A percentile compares a stretch with the other conserved stretches of the same genome.
Conservation (phyloP, 2,329 filamentous ascomycete genomes). For the Fusarium sulawesiense region DNA sequence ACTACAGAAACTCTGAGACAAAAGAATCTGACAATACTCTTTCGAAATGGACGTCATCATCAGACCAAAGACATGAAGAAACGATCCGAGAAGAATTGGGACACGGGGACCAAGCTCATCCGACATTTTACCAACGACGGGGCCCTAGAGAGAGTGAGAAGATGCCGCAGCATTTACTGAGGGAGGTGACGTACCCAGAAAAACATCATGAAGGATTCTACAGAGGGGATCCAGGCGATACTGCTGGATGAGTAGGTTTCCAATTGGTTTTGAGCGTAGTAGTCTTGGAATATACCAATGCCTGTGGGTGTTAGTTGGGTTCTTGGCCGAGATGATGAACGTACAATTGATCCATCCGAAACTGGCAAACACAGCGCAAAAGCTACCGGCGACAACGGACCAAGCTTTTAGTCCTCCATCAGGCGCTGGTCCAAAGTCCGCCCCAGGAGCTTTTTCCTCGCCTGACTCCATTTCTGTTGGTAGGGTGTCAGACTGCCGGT, state of each 20-base stretch:
- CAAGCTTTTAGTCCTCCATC: constrained; percentile 15
- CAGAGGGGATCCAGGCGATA: constrained; percentile 13
- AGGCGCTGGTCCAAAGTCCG: not conserved
- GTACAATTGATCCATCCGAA: constrained; percentile 23
- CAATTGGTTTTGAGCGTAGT: constrained; percentile 9
- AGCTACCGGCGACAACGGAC: constrained; percentile 2
- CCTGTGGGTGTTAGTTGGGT: not conserved
- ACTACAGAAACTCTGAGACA: constrained; percentile 54
- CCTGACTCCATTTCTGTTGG: not conserved
- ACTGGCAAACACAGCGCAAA: constrained; percentile 13
- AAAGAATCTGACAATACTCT: constrained; percentile 56
- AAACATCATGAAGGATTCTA: constrained; percentile 22
- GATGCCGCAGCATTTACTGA: too few relatives aligned
- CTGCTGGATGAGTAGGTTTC: constrained; percentile 2
- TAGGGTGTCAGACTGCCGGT: not conserved
- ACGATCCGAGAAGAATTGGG: constrained; percentile 63
- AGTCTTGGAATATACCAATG: constrained; percentile 22
- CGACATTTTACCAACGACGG: constrained; percentile 69
- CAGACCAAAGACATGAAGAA: constrained; percentile 69
- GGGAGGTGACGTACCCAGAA: constrained; percentile 3
- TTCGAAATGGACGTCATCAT: constrained; percentile 69
- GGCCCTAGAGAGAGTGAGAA: constrained; percentile 54
- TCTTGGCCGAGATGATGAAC: rapidly evolving
- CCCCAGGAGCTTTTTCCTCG: rapidly evolving
- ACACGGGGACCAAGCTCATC: constrained; percentile 73